Evolutionary conservation across 2,329 filamentous ascomycete genomes (phyloP).

Genomic region (Huntiella decipiens): DNA sequence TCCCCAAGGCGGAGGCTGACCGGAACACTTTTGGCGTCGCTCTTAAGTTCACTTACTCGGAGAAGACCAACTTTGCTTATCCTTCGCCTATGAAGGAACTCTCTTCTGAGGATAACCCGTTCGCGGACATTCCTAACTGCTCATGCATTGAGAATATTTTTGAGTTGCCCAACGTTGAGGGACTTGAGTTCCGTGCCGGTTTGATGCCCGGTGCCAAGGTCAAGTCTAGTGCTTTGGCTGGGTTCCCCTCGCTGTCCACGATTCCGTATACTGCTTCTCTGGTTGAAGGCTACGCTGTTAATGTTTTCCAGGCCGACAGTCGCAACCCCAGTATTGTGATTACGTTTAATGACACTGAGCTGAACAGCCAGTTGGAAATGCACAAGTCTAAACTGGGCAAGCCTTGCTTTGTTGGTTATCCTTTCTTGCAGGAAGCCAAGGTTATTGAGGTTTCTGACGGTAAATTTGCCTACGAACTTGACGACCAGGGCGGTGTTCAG

Average conservation of each 20-base stretch:
- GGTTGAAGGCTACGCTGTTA: constrained; percentile 58
- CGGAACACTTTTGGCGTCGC: constrained; percentile 85
- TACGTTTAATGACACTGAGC: constrained; percentile 58
- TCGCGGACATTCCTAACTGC: constrained; percentile 73
- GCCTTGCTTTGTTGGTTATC: constrained; percentile 79
- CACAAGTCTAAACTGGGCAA: constrained; percentile 69
- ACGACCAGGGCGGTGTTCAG: constrained; percentile 44
- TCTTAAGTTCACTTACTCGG: constrained; percentile 77
- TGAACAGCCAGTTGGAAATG: constrained; percentile 46
- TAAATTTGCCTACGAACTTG: constrained; percentile 68
- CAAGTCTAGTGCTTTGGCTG: constrained; percentile 66
- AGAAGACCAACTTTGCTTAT: constrained; percentile 61
- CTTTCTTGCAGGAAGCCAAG: constrained; percentile 87
- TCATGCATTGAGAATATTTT: constrained; percentile 93
- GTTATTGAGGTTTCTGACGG: constrained; percentile 81
- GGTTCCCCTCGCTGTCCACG: constrained; percentile 79
- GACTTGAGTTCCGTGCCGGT: constrained; percentile 66
- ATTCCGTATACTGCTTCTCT: constrained; percentile 66
- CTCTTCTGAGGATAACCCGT: constrained; percentile 19
- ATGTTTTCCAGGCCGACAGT: constrained; percentile 88
- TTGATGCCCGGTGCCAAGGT: constrained; percentile 70
- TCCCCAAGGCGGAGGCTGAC: constrained; percentile 59
- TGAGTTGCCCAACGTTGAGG: constrained; percentile 81
- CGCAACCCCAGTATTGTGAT: constrained; percentile 93
- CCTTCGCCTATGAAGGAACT: constrained; percentile 74